phyloP scores from a whole-genome alignment of 768 basidiomycete genomes.

The Suillus subalutaceus region DNA sequence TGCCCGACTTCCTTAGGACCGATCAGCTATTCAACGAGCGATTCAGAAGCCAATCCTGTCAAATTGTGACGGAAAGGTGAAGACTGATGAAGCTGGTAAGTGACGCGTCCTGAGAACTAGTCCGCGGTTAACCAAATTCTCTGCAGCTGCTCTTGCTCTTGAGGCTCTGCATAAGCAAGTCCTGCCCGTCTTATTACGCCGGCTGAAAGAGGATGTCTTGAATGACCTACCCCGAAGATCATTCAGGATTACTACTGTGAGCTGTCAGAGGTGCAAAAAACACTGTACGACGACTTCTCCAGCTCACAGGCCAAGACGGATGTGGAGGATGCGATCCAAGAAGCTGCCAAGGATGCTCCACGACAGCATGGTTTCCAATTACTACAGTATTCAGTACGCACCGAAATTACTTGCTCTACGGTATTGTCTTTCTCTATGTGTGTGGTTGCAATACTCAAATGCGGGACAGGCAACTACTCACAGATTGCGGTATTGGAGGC shows the following conservation, averaged over 20 bases:
- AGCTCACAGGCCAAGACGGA: conserved; percentile 70
- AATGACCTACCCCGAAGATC: conserved; percentile 88
- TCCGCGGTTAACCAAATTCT: conserved; percentile 7
- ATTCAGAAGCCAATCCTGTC: conserved; percentile 96
- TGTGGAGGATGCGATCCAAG: conserved; percentile 65
- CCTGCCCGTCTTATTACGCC: conserved; percentile 91
- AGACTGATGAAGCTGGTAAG: conserved; percentile 92
- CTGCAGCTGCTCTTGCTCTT: conserved; percentile 84
- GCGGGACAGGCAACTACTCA: conserved; percentile 77
- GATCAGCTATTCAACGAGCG: conserved; percentile 93
- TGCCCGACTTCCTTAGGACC: conserved; percentile 99
- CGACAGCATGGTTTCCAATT: conserved; percentile 97
- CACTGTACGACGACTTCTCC: conserved; percentile 92
- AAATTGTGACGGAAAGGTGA: conserved; percentile 93
- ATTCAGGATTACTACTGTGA: conserved; percentile 99
- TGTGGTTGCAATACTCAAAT: neutral
- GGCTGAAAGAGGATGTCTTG: conserved; percentile 96
- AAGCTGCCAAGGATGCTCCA: conserved; percentile 38
- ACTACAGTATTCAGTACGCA: conserved; percentile 87
- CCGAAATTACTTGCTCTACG: conserved; percentile 91
- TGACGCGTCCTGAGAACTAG: conserved; percentile 15
- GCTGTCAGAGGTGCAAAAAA: conserved; percentile 90
- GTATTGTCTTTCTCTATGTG: conserved; percentile 46
- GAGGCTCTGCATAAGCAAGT: conserved; percentile 99
- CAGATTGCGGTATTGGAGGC: conserved; percentile 92